Conservation (phyloP, 768 basidiomycete genomes). For the Phanerochaete carnosa region DNA sequence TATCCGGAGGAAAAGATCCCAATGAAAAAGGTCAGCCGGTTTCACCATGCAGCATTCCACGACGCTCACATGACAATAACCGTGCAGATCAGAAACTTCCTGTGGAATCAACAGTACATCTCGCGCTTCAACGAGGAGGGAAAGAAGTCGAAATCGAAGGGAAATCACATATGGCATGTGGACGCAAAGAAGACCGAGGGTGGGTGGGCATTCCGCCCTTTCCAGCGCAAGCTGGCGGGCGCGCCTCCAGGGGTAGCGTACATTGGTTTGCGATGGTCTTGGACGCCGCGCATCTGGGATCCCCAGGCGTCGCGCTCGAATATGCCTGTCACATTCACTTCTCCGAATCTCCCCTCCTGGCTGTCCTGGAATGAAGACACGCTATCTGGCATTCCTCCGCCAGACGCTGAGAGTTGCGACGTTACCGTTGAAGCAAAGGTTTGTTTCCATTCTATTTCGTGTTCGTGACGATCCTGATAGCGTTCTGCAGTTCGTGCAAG, state of each 20-base stretch:
- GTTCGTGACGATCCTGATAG: constrained; percentile 11
- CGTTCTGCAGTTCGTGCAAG: constrained; percentile 56
- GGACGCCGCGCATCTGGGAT: constrained; percentile 95
- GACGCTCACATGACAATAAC: not conserved
- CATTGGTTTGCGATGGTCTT: constrained; percentile 77
- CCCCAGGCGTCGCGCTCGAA: constrained; percentile 86
- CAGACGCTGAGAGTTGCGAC: constrained; percentile 71
- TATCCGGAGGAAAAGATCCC: constrained; percentile 94
- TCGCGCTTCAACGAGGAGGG: constrained; percentile 98
- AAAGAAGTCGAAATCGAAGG: constrained; percentile 98
- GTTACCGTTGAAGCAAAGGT: constrained; percentile 78
- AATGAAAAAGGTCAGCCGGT: constrained; percentile 80
- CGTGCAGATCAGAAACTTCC: constrained; percentile 81
- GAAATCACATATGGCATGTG: constrained; percentile 99
- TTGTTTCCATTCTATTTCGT: constrained; percentile 22
- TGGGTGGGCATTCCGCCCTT: constrained; percentile 85
- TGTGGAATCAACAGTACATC: constrained; percentile 93
- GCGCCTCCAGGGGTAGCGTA: constrained; percentile 80
- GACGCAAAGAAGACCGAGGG: constrained; percentile 87
- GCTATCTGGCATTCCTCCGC: constrained; percentile 75
- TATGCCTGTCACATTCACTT: constrained; percentile 74
- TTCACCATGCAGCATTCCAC: constrained; percentile 7
- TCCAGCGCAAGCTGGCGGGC: constrained; percentile 85
- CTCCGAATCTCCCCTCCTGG: constrained; percentile 83
- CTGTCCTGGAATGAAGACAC: constrained; percentile 83